Evolutionary conservation across 139 green algal species (phyloP).

Genomic region (Auxenochlorella pyrenoidosa): DNA sequence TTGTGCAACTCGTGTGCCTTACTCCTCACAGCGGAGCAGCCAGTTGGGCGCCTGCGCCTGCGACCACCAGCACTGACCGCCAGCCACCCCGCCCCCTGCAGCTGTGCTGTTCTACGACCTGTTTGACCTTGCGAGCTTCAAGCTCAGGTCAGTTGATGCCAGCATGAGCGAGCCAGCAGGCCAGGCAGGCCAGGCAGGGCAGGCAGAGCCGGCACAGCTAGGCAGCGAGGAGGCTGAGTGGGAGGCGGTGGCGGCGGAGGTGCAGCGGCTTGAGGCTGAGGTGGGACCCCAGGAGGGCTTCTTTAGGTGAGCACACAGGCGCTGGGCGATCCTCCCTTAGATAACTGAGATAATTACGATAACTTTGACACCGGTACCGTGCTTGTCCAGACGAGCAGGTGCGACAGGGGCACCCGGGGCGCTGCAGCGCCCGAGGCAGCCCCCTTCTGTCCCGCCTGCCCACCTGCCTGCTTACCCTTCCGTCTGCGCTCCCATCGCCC

Average conservation of each 20-base stretch:
- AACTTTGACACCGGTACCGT: too few species aligned
- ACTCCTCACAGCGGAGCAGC: too few species aligned
- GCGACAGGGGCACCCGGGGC: not conserved
- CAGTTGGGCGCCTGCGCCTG: too few species aligned
- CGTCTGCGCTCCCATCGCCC: not conserved
- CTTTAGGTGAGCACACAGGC: not conserved
- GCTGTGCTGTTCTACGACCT: constrained; percentile 27
- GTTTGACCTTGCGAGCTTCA: constrained; percentile 16
- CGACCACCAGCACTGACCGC: too few species aligned
- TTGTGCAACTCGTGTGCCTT: too few species aligned
- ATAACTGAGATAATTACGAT: too few species aligned
- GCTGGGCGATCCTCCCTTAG: too few species aligned
- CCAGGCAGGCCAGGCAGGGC: not conserved
- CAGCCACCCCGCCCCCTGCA: too few species aligned
- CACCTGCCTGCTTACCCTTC: not conserved
- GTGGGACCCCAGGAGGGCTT: constrained; percentile 7
- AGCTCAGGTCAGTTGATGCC: constrained; percentile 9
- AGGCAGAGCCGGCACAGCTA: not conserved
- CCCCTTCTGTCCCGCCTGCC: not conserved
- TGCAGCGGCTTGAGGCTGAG: constrained; percentile 3
- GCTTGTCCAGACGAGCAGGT: too few species aligned
- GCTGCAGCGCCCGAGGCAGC: not conserved
- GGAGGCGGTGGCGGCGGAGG: not conserved
- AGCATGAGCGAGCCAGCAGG: too few species aligned
- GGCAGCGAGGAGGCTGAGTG: not conserved